A percentile compares a stretch with the other conserved stretches of the same genome.
phyloP scores from a whole-genome alignment of 106 monocot species.

The Platanthera guangdongensis region DNA sequence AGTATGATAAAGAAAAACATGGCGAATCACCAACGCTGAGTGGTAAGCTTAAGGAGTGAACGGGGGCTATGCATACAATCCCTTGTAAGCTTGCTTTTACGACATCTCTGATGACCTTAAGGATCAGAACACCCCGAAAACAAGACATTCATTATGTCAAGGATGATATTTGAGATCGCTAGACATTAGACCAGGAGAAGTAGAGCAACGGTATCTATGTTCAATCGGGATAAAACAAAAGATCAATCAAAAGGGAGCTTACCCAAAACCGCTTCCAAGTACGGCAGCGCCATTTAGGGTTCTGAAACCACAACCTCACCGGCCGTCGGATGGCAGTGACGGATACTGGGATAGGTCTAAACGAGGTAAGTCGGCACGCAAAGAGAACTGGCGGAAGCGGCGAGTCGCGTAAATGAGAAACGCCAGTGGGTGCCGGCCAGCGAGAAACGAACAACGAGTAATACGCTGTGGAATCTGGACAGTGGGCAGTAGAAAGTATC shows the following conservation, averaged over 20 bases:
- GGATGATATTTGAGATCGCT: background rate
- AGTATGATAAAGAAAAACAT: background rate
- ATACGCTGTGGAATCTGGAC: no score
- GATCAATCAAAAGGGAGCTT: background rate
- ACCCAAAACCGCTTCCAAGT: slow-evolving; percentile 33
- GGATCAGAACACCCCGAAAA: background rate
- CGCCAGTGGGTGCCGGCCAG: no score
- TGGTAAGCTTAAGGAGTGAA: background rate
- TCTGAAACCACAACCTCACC: background rate
- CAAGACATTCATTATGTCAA: background rate
- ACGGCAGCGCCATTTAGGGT: slow-evolving; percentile 26
- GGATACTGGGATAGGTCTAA: background rate
- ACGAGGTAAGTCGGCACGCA: no score
- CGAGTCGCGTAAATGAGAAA: no score
- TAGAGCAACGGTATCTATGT: background rate
- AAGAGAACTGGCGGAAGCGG: no score
- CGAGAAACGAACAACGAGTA: no score
- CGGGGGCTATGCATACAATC: background rate
- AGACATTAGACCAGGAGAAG: background rate
- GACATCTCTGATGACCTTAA: background rate
- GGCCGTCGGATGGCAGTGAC: background rate
- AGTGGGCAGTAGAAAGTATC: no score
- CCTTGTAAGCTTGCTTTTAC: background rate
- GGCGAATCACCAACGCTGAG: background rate
- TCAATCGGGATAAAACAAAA: background rate